phyloP scores from a whole-genome alignment of 139 green algal genomes.

The Volvox africanus region DNA sequence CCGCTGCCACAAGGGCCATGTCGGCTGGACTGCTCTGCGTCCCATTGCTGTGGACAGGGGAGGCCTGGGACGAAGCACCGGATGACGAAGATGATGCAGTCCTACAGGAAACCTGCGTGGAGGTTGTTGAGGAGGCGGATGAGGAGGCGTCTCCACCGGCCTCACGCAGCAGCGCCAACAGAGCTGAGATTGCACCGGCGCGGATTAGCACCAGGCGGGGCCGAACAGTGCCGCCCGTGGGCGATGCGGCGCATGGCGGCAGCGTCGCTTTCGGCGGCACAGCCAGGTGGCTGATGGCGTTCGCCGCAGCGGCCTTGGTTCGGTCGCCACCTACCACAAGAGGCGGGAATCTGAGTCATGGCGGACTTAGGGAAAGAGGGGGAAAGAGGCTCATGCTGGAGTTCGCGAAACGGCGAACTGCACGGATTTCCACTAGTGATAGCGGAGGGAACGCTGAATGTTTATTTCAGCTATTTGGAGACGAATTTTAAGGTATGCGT shows the following conservation, averaged over 20 bases:
- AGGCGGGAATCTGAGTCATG: too few relatives aligned
- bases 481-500: too few relatives aligned
- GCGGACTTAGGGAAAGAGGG: too few relatives aligned
- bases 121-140: background rate
- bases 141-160: background rate
- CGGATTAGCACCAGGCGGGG: conserved; percentile 1
- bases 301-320: conserved; percentile 2
- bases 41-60: background rate
- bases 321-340: conserved; percentile 1
- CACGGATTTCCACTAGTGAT: too few relatives aligned
- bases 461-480: too few relatives aligned
- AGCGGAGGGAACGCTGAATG: too few relatives aligned
- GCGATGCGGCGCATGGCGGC: background rate
- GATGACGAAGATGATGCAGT: background rate
- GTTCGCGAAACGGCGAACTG: too few relatives aligned
- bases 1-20: background rate
- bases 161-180: conserved; percentile 17
- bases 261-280: background rate
- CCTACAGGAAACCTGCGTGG: background rate
- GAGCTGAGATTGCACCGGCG: conserved; percentile 1
- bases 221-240: background rate
- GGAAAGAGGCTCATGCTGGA: too few relatives aligned
- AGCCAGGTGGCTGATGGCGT: conserved; percentile 12
- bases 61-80: background rate
- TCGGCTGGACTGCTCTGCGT: background rate